phyloP scores from a whole-genome alignment of 208 protist species.

The Naegleria gruberi region DNA sequence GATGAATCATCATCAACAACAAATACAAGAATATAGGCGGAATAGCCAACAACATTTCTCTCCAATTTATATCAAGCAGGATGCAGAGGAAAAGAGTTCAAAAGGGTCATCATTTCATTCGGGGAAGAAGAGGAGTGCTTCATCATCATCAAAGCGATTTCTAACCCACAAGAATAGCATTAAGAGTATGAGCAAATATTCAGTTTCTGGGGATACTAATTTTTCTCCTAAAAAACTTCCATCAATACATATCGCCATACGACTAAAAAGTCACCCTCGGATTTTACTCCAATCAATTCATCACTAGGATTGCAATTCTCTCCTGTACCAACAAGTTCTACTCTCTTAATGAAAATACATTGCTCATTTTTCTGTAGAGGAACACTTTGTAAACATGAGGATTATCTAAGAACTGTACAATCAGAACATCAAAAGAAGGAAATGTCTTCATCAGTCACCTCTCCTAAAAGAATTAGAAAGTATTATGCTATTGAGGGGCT shows the following conservation, averaged over 20 bases:
- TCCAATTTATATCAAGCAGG: no score
- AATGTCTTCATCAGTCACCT: background rate
- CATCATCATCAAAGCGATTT: no score
- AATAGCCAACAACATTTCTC: no score
- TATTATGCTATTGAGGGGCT: constrained; percentile 66
- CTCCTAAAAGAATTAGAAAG: background rate
- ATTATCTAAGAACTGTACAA: constrained; percentile 38
- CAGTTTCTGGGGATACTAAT: background rate
- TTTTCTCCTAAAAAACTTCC: background rate
- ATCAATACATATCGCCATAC: background rate
- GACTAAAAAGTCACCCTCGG: background rate
- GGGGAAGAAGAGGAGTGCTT: no score
- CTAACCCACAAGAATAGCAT: no score
- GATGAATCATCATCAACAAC: no score
- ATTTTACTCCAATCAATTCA: background rate
- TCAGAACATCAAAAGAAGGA: background rate
- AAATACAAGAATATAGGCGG: no score
- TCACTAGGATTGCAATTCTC: no score
- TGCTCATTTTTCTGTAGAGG: constrained; percentile 62
- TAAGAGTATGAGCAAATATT: background rate
- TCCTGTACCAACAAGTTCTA: background rate
- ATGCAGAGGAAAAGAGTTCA: no score
- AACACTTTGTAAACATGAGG: constrained; percentile 62
- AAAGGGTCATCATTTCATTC: no score
- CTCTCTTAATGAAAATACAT: constrained; percentile 28